Evolutionary conservation across 2,329 filamentous ascomycete species (phyloP).

Genomic region (Allantophomopsis cytisporea): DNA sequence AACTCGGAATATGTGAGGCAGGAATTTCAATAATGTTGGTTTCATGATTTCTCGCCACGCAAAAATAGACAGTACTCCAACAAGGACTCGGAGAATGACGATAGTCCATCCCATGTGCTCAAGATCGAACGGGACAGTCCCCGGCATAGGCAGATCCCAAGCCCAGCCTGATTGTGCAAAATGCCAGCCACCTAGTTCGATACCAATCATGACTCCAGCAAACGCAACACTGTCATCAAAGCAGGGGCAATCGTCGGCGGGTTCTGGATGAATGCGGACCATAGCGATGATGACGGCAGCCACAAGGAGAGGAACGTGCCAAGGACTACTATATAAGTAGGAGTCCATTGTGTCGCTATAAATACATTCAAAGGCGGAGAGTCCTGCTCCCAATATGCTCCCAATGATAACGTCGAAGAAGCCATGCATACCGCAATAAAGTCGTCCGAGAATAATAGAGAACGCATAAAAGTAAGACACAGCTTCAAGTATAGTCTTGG

Average conservation of each 20-base stretch:
- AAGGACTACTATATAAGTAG: conserved; percentile 53
- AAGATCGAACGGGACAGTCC: conserved; percentile 48
- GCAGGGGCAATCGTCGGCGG: conserved; percentile 91
- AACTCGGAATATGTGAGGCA: conserved; percentile 80
- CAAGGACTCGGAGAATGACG: conserved; percentile 52
- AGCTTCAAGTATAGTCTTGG: conserved; percentile 48
- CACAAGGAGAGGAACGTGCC: conserved; percentile 49
- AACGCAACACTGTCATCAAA: conserved; percentile 95
- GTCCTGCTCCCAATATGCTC: conserved; percentile 57
- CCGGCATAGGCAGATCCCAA: conserved; percentile 37
- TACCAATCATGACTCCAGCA: conserved; percentile 76
- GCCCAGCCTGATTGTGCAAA: conserved; percentile 33
- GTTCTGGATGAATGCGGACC: conserved; percentile 85
- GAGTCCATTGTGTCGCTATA: conserved; percentile 50
- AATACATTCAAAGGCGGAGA: conserved; percentile 45
- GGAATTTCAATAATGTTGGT: conserved; percentile 57
- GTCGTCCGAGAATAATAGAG: conserved; percentile 79
- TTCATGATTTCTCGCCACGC: conserved; percentile 87
- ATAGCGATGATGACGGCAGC: conserved; percentile 57
- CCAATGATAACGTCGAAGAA: conserved; percentile 85
- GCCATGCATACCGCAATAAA: conserved; percentile 98
- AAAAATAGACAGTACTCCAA: conserved; percentile 77
- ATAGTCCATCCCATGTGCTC: conserved; percentile 50
- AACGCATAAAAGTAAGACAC: conserved; percentile 73
- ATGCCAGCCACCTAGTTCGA: conserved; percentile 76